Evolutionary conservation across 148 eudicot genomes (phyloP), one percentile per base, ranked within the genome.

Genomic region (Linanthus parryae): DNA sequence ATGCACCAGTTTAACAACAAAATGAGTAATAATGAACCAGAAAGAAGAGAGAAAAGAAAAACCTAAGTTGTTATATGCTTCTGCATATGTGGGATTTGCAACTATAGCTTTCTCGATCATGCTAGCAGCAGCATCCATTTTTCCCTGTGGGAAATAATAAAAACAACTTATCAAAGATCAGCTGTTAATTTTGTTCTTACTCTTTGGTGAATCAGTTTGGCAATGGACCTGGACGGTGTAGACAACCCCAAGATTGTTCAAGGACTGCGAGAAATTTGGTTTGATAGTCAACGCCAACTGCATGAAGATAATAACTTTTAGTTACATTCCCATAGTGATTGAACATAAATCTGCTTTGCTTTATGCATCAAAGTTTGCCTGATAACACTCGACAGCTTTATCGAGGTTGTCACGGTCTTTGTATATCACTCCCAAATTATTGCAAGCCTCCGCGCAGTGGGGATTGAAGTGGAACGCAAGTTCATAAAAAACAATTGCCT

Each of bases 401-500:
- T 92, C 99, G 70, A 92, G 99, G 73, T 92, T 92, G 80, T 92
- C 99, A 20, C 96, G 90, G 63, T 92, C 99, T 70, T 92, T 92
- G 66, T 87, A 84, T 40, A 92, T 92, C 46, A 92, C 99, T 49
- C 99, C 99, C 59, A 92, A 69, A 56, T 92, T 92, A 78, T 92
- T 92, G 73, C 99, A 92, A 63, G 99, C 99, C 73, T 92, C 99
- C n/a, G 99, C 99, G 61, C 99, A 92, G 42, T 84, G 94, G 29
- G 95, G 96, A 78, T 92, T 92, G 71, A 92, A 92, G 74, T 92
- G 96, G 77, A 92, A 88, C 54, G 99, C 99, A 61, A 92, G 99
- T 71, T 92, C 99, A 74, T 92, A 92, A 65, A 88, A 92, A 22
- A 92, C 91, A 67, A 92, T 80, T 48, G 99, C 99, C 99, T 92